A percentile compares a stretch with the other conserved stretches of the same genome.
phyloP scores from a whole-genome alignment of 768 basidiomycete genomes.

The Tylopilus sp. region DNA sequence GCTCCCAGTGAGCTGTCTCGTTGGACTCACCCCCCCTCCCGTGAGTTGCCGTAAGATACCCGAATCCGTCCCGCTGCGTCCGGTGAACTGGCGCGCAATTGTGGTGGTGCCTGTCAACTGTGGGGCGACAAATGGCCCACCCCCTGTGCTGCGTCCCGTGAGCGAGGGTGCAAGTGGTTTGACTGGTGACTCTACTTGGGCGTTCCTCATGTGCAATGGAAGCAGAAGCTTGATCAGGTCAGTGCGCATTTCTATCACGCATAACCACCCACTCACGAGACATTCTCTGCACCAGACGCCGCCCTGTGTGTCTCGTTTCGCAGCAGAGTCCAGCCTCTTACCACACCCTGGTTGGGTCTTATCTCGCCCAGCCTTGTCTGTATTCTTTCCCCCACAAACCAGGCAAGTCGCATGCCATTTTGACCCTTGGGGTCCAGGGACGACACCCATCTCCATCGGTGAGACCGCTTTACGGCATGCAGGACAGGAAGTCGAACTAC shows the following conservation, averaged over 20 bases:
- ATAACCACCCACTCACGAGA: constrained; percentile 49
- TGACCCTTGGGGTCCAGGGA: constrained; percentile 79
- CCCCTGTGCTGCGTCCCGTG: constrained; percentile 36
- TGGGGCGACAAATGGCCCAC: constrained; percentile 35
- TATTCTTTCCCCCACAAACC: constrained; percentile 71
- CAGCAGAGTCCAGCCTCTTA: constrained; percentile 79
- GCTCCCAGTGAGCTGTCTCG: constrained; percentile 59
- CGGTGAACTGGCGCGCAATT: constrained; percentile 73
- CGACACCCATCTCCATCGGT: constrained; percentile 81
- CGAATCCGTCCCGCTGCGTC: constrained; percentile 41
- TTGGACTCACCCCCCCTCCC: constrained; percentile 64
- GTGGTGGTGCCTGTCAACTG: constrained; percentile 72
- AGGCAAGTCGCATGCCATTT: constrained; percentile 79
- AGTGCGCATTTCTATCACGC: constrained; percentile 4
- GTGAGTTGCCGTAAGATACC: constrained; percentile 54
- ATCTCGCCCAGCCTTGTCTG: constrained; percentile 42
- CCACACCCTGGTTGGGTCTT: constrained; percentile 72
- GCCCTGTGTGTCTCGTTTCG: constrained; percentile 66
- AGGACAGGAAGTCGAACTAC: constrained; percentile 55
- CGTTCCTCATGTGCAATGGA: constrained; percentile 42
- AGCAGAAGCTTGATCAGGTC: constrained; percentile 49
- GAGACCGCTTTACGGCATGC: constrained; percentile 73
- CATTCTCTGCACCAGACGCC: constrained; percentile 86
- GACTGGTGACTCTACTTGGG: constrained; percentile 52
- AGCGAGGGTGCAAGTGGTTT: constrained; percentile 44